These are phyloP conservation scores for Chrysochromulina parva DNA, from an alignment of 78 protist genomes.

Conservation along the genomic window DNA sequence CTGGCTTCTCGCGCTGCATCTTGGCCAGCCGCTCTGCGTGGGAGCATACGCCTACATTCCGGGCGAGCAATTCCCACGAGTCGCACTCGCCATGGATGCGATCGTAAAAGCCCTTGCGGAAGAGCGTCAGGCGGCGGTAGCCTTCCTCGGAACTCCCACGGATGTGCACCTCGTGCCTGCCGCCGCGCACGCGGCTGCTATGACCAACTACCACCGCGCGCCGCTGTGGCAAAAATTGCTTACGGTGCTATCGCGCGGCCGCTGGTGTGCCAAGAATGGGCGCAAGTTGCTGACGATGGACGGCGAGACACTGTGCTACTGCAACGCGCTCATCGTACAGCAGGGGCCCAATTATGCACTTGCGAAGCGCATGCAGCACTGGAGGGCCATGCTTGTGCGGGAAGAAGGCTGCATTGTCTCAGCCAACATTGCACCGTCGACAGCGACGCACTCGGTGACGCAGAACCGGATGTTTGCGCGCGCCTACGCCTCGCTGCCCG, in stretches of 20 bases:
- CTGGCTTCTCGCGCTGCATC: slow-evolving; percentile 38
- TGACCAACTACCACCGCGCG: too few species aligned
- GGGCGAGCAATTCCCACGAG: slow-evolving; percentile 31
- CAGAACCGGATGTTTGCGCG: slow-evolving; percentile 45
- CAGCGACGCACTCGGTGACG: slow-evolving; percentile 54
- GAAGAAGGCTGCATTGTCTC: slow-evolving; percentile 50
- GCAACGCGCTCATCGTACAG: too few species aligned
- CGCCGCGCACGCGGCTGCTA: too few species aligned
- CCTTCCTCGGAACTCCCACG: too few species aligned
- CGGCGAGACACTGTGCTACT: too few species aligned
- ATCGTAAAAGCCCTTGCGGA: slow-evolving; percentile 27
- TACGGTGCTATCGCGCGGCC: too few species aligned
- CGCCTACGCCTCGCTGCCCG: slow-evolving; percentile 40
- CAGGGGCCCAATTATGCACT: slow-evolving; percentile 79
- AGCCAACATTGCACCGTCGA: slow-evolving; percentile 65
- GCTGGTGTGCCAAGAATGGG: too few species aligned
- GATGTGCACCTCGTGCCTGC: too few species aligned
- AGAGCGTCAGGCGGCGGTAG: background rate
- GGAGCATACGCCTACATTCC: slow-evolving; percentile 60
- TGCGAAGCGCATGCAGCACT: slow-evolving; percentile 75
- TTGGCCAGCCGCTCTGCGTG: background rate
- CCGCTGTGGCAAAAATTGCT: too few species aligned
- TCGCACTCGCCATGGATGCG: slow-evolving; percentile 62
- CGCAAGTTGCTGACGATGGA: too few species aligned
- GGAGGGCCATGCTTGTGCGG: slow-evolving; percentile 57